Conservation (phyloP, 176 grass and related monocot genomes). For the Sorghum bicolor region Sorghum_bicolor_NCBIv3 NC_012873.2:5862501-5863000, state of each 20-base stretch:
- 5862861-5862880: background rate
- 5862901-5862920: background rate
- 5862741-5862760: background rate
- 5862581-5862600: background rate
- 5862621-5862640: background rate
- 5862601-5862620: background rate
- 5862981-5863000: background rate
- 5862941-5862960: background rate
- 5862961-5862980: background rate
- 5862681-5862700: background rate
- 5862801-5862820: background rate
- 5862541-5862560: background rate
- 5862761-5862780: background rate
- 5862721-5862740: constrained; percentile 3
- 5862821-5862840: background rate
- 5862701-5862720: background rate
- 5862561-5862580: background rate
- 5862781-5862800: background rate
- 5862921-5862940: background rate
- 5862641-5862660: background rate
- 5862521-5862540: background rate
- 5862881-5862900: background rate
- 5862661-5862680: background rate
- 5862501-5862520: background rate
- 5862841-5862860: background rate